phyloP scores from a whole-genome alignment of 139 green algal species.

The Eudorina sp. region DNA sequence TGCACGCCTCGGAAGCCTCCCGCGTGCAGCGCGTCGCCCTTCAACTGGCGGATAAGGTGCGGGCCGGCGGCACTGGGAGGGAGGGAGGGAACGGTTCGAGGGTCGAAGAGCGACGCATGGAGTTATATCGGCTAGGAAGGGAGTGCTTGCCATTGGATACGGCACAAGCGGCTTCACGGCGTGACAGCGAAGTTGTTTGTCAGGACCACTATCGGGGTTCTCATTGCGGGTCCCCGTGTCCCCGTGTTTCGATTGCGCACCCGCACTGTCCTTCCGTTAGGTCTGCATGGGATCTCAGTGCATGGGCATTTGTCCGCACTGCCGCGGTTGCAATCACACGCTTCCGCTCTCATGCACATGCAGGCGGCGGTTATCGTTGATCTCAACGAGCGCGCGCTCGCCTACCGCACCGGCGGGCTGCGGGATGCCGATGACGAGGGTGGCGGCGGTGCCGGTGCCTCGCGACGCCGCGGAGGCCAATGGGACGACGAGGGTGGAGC shows the following conservation, averaged over 20 bases:
- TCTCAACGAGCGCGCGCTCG: constrained; percentile 94
- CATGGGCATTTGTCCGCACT: no score
- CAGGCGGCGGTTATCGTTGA: constrained; percentile 86
- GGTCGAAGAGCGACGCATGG: no score
- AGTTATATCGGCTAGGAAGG: no score
- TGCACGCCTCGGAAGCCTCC: constrained; percentile 87
- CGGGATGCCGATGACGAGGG: constrained; percentile 68
- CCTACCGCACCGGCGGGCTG: constrained; percentile 83
- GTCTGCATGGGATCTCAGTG: no score
- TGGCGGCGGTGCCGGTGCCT: constrained; percentile 3
- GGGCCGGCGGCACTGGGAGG: background rate
- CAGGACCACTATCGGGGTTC: no score
- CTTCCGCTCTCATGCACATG: background rate
- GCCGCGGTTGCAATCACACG: no score
- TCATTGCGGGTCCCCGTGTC: no score
- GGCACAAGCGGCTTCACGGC: no score
- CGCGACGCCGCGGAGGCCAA: constrained; percentile 49
- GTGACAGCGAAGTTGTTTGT: no score
- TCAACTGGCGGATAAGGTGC: constrained; percentile 85
- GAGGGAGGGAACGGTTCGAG: background rate
- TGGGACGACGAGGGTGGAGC: constrained; percentile 57
- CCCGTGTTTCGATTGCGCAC: no score
- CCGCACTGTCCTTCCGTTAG: no score
- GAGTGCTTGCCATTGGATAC: no score
- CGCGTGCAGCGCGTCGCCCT: constrained; percentile 85